Conservation (phyloP, 768 basidiomycete genomes). For the Boletus sensibilis region DNA sequence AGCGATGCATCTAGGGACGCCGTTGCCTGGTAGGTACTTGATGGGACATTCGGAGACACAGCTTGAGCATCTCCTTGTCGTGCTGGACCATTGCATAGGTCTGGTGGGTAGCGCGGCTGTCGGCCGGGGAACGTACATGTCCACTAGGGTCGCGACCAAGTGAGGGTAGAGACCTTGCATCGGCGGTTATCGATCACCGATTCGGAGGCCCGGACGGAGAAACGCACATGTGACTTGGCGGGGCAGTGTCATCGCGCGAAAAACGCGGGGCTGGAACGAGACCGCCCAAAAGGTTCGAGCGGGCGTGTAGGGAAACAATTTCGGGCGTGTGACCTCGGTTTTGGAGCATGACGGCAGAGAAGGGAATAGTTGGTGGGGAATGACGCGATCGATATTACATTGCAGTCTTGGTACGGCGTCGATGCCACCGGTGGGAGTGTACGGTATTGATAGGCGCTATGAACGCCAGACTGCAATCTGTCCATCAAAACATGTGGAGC, state of each 20-base stretch:
- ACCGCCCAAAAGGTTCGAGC: not conserved
- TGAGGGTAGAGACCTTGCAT: not conserved
- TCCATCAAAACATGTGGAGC: conserved; percentile 16
- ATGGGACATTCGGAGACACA: not conserved
- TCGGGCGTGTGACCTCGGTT: not conserved
- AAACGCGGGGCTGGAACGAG: not conserved
- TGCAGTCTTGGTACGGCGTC: conserved; percentile 1
- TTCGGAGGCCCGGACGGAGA: not conserved
- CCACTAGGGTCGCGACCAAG: not conserved
- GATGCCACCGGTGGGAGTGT: conserved; percentile 7
- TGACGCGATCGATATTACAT: conserved; percentile 4
- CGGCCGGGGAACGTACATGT: not conserved
- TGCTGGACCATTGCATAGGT: not conserved
- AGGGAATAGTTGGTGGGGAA: not conserved
- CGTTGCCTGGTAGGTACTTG: not conserved
- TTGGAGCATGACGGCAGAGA: not conserved
- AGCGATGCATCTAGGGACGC: not conserved
- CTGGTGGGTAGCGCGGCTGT: not conserved
- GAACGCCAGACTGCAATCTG: conserved; percentile 8
- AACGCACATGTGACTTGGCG: not conserved
- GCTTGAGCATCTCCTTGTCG: not conserved
- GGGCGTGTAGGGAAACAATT: not conserved
- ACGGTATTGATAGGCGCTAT: conserved; percentile 11
- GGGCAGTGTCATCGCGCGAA: conserved; percentile 3
- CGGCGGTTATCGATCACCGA: not conserved